Evolutionary conservation across 2,329 filamentous ascomycete species (phyloP), one percentile per base, ranked within the genome.

Genomic region (Beauveria medogensis): DNA sequence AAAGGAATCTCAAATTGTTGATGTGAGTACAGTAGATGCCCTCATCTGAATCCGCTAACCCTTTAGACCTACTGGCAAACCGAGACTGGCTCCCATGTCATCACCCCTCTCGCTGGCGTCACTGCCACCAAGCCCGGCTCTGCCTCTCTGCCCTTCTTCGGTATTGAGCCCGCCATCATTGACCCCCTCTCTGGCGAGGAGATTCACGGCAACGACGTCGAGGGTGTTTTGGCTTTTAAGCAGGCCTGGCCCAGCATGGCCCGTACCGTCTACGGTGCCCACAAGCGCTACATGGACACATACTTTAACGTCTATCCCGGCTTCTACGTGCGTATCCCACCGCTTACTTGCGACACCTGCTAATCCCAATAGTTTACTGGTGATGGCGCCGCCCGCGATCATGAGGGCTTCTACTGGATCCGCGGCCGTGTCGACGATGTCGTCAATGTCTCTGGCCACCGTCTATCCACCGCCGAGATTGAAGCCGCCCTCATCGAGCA

Each of bases 401-500:
- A 96, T 76, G 94, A 99, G 70, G 94, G 94, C 61, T 99, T 97
- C 82, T 99, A 97, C 85, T 99, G 94, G 94, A 99, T 99, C 74
- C 91, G 94, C 64, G 94, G 94, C 66, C 92, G 94, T 75, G 94
- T 99, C 58, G 94, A 99, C 72, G 94, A 99, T 70, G 94, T 99
- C 48, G 93, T 99, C 74, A 99, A 99, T 76, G 94, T 99, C 64
- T 94, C 90, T 68, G 94, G 94, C 30, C 94, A 99, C 77, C 89
- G 94, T 74, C 82, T 99, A 64, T 97, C 93, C 18, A 99, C 94
- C 10, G 93, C 94, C 41, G 94, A 99, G 76, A 99, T 99, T 66
- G 94, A 99, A 78, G 94, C 94, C 30, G 94, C 94, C 20, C 86
- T 99, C 54, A 88, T 99, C 67, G 93, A 97, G 80, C 92, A 97